Evolutionary conservation across 2,329 filamentous ascomycete genomes (phyloP).

Genomic region (Phyllosticta citrichinensis): DNA sequence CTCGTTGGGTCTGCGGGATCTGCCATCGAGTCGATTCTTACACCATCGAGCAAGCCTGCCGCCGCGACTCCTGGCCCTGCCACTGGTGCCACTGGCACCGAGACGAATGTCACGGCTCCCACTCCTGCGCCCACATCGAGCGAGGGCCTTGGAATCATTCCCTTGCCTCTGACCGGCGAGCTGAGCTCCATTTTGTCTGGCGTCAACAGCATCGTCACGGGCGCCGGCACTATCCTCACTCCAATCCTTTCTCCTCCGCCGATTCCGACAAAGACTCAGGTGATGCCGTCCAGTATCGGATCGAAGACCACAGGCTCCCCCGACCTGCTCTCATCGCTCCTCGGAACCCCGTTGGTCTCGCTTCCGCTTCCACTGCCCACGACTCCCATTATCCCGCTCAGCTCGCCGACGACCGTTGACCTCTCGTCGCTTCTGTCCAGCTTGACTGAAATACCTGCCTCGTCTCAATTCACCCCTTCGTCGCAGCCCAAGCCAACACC

Average conservation of each 20-base stretch:
- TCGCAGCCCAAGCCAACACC: not conserved
- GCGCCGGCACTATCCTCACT: conserved; percentile 1
- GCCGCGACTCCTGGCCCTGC: not conserved
- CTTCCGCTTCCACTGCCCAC: not conserved
- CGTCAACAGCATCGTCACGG: conserved; percentile 3
- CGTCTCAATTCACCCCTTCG: conserved; percentile 2
- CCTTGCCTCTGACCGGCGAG: conserved; percentile 6
- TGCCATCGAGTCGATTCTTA: not conserved
- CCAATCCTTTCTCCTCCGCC: conserved; percentile 1
- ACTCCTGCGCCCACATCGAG: conserved; percentile 1
- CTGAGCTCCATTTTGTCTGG: conserved; percentile 4
- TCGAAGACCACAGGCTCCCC: not conserved
- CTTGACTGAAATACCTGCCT: conserved; percentile 1
- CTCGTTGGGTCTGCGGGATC: not conserved
- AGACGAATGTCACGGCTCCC: not conserved
- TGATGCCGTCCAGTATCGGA: not conserved
- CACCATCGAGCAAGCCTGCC: not conserved
- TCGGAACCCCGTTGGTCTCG: conserved; percentile 4
- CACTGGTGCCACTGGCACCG: not conserved
- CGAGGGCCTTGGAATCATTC: not conserved
- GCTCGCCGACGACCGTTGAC: conserved; percentile 4
- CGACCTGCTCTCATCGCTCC: conserved; percentile 6
- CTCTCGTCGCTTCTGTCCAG: conserved; percentile 4
- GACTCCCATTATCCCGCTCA: conserved; percentile 9
- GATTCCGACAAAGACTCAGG: not conserved